These are phyloP conservation scores for Creolimax fragrantissima DNA, from an alignment of 78 protist genomes.

Conservation along the genomic window DNA sequence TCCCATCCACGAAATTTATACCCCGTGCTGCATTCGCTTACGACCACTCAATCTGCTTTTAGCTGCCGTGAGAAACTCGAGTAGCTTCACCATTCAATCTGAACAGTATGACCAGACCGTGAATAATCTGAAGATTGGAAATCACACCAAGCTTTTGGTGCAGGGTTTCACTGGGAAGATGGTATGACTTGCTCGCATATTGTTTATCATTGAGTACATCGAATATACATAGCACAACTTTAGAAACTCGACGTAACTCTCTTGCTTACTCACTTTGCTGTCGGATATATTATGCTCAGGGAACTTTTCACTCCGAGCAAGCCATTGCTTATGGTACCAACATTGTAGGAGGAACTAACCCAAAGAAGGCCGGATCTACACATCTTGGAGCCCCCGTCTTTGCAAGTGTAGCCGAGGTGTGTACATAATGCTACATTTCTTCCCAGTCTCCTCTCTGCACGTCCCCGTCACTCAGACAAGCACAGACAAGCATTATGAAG, in stretches of 20 bases:
- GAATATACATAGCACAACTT: not conserved
- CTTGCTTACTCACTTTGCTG: not conserved
- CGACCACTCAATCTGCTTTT: no score
- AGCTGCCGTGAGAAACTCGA: not conserved
- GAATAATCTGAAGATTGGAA: constrained; percentile 42
- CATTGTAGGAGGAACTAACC: constrained; percentile 95
- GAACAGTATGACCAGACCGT: constrained; percentile 12
- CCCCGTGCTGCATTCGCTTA: no score
- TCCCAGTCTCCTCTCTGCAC: no score
- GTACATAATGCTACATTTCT: no score
- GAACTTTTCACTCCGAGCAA: constrained; percentile 89
- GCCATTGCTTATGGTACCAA: constrained; percentile 95
- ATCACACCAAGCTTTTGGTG: constrained; percentile 93
- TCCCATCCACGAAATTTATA: no score
- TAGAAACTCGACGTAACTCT: no score
- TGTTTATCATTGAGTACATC: not conserved
- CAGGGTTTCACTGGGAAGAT: constrained; percentile 97
- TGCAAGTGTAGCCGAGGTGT: constrained; percentile 70
- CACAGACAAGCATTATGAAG: no score
- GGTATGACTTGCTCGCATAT: constrained; percentile 38
- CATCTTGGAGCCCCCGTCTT: constrained; percentile 91
- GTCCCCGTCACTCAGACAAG: no score
- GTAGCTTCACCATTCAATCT: not conserved
- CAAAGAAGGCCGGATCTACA: constrained; percentile 82
- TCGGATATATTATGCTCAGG: constrained; percentile 35